A percentile compares a stretch with the other conserved stretches of the same genome.
Evolutionary conservation across 768 basidiomycete genomes (phyloP).

Genomic region (Podaxis rugospora): DNA sequence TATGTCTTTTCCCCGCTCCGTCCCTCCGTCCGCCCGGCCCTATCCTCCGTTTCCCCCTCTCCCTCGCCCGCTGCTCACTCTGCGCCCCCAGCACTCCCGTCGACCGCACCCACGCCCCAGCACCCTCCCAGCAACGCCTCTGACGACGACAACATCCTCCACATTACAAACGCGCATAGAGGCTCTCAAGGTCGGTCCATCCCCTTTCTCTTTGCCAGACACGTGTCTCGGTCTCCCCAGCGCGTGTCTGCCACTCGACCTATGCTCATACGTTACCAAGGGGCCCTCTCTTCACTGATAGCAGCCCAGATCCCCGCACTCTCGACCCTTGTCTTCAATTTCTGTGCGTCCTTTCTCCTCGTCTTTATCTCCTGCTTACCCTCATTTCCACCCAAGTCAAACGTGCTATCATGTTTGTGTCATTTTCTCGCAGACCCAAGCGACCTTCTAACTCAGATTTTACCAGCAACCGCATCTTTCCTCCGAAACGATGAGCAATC

Average conservation of each 20-base stretch:
- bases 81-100: neutral
- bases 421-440: neutral
- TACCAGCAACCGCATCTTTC: neutral
- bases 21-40: constrained; percentile 1
- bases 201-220: neutral
- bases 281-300: neutral
- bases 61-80: constrained; percentile 2
- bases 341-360: neutral
- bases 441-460: neutral
- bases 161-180: constrained; percentile 1
- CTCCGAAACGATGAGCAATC: constrained; percentile 9
- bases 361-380: neutral
- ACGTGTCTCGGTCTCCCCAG: constrained; percentile 7
- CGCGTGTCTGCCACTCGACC: constrained; percentile 3
- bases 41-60: neutral
- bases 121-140: neutral
- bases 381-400: neutral
- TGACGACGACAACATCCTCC: neutral
- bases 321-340: neutral
- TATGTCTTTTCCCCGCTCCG: constrained; percentile 7
- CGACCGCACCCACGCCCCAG: neutral
- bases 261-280: neutral
- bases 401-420: neutral
- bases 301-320: neutral
- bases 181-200: neutral